These are phyloP conservation scores for Aspergillus sclerotioniger DNA, from an alignment of 495 filamentous ascomycete species.

Conservation along the genomic window DNA sequence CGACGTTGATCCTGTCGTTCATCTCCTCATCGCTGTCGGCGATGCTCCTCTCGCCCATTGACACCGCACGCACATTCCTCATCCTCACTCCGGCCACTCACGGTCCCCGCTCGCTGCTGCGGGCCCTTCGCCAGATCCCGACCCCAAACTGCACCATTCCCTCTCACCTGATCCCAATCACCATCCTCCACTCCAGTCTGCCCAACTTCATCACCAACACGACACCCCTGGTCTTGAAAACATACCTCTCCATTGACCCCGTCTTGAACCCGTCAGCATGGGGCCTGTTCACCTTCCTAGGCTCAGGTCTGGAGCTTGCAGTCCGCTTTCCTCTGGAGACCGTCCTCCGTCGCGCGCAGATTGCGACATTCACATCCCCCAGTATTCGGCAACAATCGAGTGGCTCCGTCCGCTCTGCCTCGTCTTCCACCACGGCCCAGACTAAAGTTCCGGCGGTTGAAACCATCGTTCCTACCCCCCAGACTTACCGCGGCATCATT, in stretches of 20 bases:
- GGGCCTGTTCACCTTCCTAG: constrained; percentile 72
- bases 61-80: constrained; percentile 83
- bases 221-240: constrained; percentile 77
- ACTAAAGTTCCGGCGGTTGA: constrained; percentile 51
- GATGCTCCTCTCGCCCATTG: constrained; percentile 77
- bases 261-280: constrained; percentile 77
- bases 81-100: constrained; percentile 77
- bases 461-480: constrained; percentile 65
- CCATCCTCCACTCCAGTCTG: constrained; percentile 80
- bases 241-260: constrained; percentile 75
- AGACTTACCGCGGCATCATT: constrained; percentile 71
- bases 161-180: constrained; percentile 67
- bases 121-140: constrained; percentile 71
- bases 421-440: constrained; percentile 33
- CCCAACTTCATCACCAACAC: constrained; percentile 76
- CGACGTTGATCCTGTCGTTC: constrained; percentile 74
- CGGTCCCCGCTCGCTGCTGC: constrained; percentile 68
- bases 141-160: constrained; percentile 67
- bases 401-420: constrained; percentile 32
- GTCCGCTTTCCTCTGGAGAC: constrained; percentile 89
- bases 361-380: constrained; percentile 57
- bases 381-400: constrained; percentile 55
- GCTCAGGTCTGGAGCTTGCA: constrained; percentile 74
- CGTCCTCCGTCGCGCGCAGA: constrained; percentile 82
- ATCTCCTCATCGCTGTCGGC: constrained; percentile 78